Percentiles rank a stretch among this genome's conserved stretches.
phyloP scores from a whole-genome alignment of 805 yeast species.

The Myxozyma kluyveri region DNA sequence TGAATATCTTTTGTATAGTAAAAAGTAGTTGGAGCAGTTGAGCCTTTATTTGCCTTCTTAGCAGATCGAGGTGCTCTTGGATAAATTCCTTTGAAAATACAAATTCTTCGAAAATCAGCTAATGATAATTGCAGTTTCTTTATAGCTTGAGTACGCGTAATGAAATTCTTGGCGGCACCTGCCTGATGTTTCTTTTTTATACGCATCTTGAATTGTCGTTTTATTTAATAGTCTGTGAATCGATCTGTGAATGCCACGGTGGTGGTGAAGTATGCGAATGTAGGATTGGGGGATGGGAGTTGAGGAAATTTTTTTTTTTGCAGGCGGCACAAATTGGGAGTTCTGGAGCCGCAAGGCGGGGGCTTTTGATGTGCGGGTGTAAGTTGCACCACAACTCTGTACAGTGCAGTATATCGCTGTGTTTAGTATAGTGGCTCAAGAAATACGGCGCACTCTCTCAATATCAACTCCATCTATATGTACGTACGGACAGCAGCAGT shows the following conservation, averaged over 20 bases:
- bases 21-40: conserved; percentile 94
- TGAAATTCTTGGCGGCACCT: conserved; percentile 88
- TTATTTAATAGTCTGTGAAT: no score
- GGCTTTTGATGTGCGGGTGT: no score
- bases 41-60: conserved; percentile 95
- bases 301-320: not conserved
- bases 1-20: conserved; percentile 93
- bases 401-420: no score
- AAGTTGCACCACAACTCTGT: no score
- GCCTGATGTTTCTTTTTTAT: conserved; percentile 77
- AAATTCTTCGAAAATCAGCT: conserved; percentile 92
- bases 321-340: not conserved
- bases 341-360: not conserved
- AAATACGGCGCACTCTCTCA: no score
- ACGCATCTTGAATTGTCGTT: conserved; percentile 37
- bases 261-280: not conserved
- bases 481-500: no score
- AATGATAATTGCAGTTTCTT: conserved; percentile 86
- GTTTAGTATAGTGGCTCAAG: no score
- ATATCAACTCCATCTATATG: no score
- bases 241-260: not conserved
- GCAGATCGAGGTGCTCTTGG: conserved; percentile 96
- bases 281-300: not conserved
- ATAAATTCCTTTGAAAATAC: conserved; percentile 96
- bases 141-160: conserved; percentile 93